Base-by-base conservation (phyloP, 2,329 filamentous ascomycete species). In the Nannizziopsis barbatae region DNA sequence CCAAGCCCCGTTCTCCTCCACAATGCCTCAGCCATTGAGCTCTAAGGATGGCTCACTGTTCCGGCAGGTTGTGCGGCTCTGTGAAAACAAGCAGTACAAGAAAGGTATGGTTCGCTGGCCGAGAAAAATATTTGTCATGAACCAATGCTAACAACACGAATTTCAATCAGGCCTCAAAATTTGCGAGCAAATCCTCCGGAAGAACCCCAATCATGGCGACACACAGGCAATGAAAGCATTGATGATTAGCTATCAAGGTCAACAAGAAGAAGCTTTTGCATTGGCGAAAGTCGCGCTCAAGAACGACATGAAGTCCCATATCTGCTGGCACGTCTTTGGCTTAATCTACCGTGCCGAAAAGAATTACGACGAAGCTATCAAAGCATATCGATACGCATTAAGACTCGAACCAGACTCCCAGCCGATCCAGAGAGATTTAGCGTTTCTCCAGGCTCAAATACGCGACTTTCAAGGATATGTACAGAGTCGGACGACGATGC, bases 301-400 rank as follows among this genome's bases (percentile, higher is more conserved):
- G 57, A 87, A 89, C 60, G 89, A 96, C 66, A 96, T 98, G 89
- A 95, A 93, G 73, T 95, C 89, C 60, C 90, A 96, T 69, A 89
- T 98, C 60, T 96, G 89, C 75, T 98, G 92, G 92, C 93, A 98
- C 68, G 92, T 98, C 52, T 98, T 96, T 66, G 92, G 93, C 30
- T 71, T 98, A 57, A 76, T 98, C 44, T 96, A 94, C 70, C 83
- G 90, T 45, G 83, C 86, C 42, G 84, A 85, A 63, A 96, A 96
- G 76, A 96, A 98, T 70, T 96, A 93, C 60, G 92, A 96, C 66
- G 92, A 96, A 71, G 90, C 93, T 8, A 95, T 95, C 72, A 96
- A 96, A 75, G 93, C 92, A 50, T 98, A 98, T 75, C 93, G 94
- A 65, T 95, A 94, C 67, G 92, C 92, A 12, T 73, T 98, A 58